Evolutionary conservation across 495 filamentous ascomycete species (phyloP).

Genomic region (Poronia punctata): DNA sequence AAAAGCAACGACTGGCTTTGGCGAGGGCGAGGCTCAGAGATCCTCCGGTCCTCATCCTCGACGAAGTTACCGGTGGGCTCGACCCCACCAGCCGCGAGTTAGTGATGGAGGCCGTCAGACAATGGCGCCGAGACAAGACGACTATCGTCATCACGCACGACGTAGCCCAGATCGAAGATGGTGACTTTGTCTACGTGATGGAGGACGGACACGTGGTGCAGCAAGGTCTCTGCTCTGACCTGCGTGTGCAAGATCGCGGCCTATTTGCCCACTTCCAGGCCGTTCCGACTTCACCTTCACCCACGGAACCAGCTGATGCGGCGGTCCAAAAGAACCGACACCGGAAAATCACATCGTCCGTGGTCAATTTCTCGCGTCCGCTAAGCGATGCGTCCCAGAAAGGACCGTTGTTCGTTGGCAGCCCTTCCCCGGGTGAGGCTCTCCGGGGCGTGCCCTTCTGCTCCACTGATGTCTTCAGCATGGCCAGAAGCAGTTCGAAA

Average conservation of each 20-base stretch:
- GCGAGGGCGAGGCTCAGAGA: constrained; percentile 71
- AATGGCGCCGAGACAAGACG: constrained; percentile 72
- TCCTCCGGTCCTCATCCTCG: constrained; percentile 76
- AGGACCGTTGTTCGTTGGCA: constrained; percentile 1
- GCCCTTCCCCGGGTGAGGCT: constrained; percentile 9
- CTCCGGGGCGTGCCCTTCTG: constrained; percentile 11
- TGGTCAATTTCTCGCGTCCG: constrained; percentile 8
- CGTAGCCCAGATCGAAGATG: constrained; percentile 63
- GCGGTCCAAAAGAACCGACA: not conserved
- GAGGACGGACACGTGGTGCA: constrained; percentile 64
- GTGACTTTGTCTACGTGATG: constrained; percentile 78
- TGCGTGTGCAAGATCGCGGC: constrained; percentile 24
- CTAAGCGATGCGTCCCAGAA: constrained; percentile 8
- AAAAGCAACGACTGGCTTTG: constrained; percentile 69
- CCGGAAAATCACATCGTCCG: too few species aligned
- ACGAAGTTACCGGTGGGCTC: constrained; percentile 80
- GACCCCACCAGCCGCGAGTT: constrained; percentile 61
- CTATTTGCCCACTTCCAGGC: constrained; percentile 22
- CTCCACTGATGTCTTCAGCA: constrained; percentile 9
- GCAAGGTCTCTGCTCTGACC: constrained; percentile 47
- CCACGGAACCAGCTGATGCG: not conserved
- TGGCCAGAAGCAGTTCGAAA: constrained; percentile 4
- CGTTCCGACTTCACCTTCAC: not conserved
- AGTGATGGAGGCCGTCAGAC: constrained; percentile 65
- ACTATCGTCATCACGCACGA: constrained; percentile 93